phyloP scores from a whole-genome alignment of 208 protist genomes.

The Borovskyia barvae region DNA sequence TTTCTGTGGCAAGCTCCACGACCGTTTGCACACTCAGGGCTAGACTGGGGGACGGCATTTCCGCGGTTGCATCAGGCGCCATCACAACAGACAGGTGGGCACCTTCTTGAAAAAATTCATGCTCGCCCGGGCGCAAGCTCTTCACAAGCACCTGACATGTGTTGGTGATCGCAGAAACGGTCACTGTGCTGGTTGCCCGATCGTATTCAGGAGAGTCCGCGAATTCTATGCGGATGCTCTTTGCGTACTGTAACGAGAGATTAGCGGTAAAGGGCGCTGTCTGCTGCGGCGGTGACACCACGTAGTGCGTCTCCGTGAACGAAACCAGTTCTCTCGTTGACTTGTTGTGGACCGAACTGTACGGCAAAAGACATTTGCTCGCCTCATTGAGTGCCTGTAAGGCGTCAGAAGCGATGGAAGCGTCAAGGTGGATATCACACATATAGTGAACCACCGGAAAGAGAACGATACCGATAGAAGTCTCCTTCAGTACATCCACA shows the following conservation, averaged over 20 bases:
- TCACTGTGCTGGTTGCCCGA: not conserved
- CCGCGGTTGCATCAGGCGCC: constrained; percentile 9
- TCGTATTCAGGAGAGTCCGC: constrained; percentile 9
- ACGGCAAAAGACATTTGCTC: constrained; percentile 41
- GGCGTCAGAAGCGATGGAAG: constrained; percentile 45
- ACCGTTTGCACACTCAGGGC: constrained; percentile 30
- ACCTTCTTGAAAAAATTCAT: constrained; percentile 12
- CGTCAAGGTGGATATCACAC: constrained; percentile 57
- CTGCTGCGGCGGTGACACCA: constrained; percentile 42
- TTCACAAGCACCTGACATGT: constrained; percentile 16
- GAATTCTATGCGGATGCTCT: constrained; percentile 50
- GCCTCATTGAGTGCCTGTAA: constrained; percentile 68
- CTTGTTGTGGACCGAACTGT: constrained; percentile 14
- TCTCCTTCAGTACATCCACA: constrained; percentile 52
- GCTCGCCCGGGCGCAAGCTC: constrained; percentile 14
- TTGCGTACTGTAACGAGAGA: constrained; percentile 62
- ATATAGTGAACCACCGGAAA: constrained; percentile 83
- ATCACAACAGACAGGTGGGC: constrained; percentile 19
- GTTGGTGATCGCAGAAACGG: constrained; percentile 34
- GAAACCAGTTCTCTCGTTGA: constrained; percentile 14
- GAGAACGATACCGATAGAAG: constrained; percentile 72
- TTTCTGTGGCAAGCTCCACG: constrained; percentile 47
- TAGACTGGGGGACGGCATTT: constrained; percentile 14
- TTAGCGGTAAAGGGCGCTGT: constrained; percentile 30
- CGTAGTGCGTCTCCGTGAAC: constrained; percentile 63